These are phyloP conservation scores for Boletus sensibilis DNA, from an alignment of 768 basidiomycete genomes.

Conservation along the genomic window DNA sequence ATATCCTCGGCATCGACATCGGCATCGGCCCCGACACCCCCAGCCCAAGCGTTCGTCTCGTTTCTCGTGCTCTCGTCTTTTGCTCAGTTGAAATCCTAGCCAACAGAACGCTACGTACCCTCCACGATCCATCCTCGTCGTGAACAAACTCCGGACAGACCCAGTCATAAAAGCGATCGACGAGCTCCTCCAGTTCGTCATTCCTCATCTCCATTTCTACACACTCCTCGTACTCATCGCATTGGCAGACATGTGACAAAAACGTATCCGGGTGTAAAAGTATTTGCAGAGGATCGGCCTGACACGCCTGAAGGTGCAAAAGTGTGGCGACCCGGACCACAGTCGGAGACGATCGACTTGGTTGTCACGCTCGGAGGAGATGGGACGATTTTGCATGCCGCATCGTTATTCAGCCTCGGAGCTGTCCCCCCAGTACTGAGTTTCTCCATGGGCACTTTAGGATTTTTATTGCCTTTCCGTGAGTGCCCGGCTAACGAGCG, in stretches of 20 bases:
- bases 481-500: constrained; percentile 32
- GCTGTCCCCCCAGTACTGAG: constrained; percentile 84
- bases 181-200: constrained; percentile 63
- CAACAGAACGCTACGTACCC: constrained; percentile 30
- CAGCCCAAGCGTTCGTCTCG: constrained; percentile 22
- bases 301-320: constrained; percentile 65
- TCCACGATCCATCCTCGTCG: constrained; percentile 67
- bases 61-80: constrained; percentile 4
- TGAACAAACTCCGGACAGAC: constrained; percentile 78
- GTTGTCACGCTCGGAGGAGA: constrained; percentile 93
- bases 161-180: constrained; percentile 76
- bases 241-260: constrained; percentile 51
- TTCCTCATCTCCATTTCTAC: neutral
- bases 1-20: constrained; percentile 13
- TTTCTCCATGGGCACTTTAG: constrained; percentile 76
- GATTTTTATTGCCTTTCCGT: constrained; percentile 94
- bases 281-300: constrained; percentile 64
- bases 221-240: neutral
- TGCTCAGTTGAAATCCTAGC: constrained; percentile 30
- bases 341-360: constrained; percentile 70
- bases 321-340: constrained; percentile 57
- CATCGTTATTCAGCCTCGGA: constrained; percentile 85
- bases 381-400: constrained; percentile 92
- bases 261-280: constrained; percentile 58
- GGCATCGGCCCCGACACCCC: neutral